Evolutionary conservation across 441 rosid genomes (phyloP).

Genomic region (Gossypium davidsonii): DNA sequence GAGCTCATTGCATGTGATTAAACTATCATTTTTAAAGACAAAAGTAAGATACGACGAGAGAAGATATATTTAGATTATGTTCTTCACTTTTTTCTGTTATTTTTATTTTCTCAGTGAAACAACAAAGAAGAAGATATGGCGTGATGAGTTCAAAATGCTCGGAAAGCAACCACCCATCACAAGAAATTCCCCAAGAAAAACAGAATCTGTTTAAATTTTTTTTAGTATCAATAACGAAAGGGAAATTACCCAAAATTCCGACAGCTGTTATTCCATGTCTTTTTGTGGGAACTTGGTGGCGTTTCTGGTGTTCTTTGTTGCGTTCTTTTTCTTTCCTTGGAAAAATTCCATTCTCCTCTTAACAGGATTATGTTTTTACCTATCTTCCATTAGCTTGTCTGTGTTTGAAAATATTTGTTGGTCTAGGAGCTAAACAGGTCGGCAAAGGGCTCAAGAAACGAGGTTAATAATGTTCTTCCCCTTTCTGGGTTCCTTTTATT

Average conservation of each 20-base stretch:
- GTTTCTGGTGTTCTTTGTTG: slow-evolving; percentile 14
- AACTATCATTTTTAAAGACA: background rate
- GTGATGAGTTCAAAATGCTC: slow-evolving; percentile 24
- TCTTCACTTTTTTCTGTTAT: background rate
- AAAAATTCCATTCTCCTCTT: background rate
- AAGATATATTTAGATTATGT: background rate
- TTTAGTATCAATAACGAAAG: background rate
- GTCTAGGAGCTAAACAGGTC: background rate
- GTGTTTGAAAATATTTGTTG: background rate
- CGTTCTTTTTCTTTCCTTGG: background rate
- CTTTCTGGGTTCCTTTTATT: background rate
- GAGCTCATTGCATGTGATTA: slow-evolving; percentile 7
- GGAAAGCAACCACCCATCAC: background rate
- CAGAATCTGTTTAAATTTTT: background rate
- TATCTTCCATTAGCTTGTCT: background rate
- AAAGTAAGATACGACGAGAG: slow-evolving; percentile 3
- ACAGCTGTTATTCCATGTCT: slow-evolving; percentile 7
- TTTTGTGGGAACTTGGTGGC: slow-evolving; percentile 14
- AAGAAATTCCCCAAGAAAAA: background rate
- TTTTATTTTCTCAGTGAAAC: background rate
- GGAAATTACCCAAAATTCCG: slow-evolving; percentile 15
- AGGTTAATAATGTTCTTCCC: slow-evolving; percentile 20
- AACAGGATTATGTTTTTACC: background rate
- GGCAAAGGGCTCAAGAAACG: slow-evolving; percentile 25
- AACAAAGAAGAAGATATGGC: slow-evolving; percentile 1